Evolutionary conservation across 225 moss, liverwort and hornwort genomes (phyloP), one percentile per base, ranked within the genome.

Genomic region (Marchantia polymorpha): DNA sequence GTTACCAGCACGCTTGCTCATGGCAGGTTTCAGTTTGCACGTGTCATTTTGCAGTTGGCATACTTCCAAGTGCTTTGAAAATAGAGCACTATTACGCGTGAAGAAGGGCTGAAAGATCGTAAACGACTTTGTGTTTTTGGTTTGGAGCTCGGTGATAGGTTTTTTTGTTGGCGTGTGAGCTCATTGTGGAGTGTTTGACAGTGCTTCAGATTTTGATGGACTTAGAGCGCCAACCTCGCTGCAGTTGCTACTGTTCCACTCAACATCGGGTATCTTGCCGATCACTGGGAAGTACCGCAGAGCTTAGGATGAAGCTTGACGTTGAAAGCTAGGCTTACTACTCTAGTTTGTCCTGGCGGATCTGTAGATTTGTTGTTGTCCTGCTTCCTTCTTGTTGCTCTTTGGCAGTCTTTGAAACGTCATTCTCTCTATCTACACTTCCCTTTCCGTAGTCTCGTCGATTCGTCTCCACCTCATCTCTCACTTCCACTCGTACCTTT

Each of bases 161-260:
- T 84, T 81, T 78, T 84, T 61, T 64, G 77, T 77, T 77, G 77
- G 77, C 76, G 84, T 84, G 84, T 78, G 78, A 77, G 66, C 77
- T 84, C 76, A 72, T 76, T 80, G 76, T 84, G 80, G 55, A 72
- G 68, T 84, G 81, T 73, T 81, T 82, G 85, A 69, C 78, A 78
- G 79, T 82, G 69, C 82, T 82, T 51, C 66, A 77, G 80, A 80
- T 46, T 84, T 75, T 50, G 64, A 66, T 76, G 50, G 71, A 27
- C 66, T 64, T 64, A 26, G 54, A 51, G 76, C 75, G 76, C 75
- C 70, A 76, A 76, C 63, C 49, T 72, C 64, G 66, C 78, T 69
- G 60, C 75, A 31, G 76, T 76, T 75, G 60, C 78, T 75, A 69
- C 59, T 69, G 83, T 83, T 29, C 58, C 64, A 56, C 64, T 69